These are phyloP conservation scores for Ottelia alismoides DNA, from an alignment of 106 monocot species.

Conservation along the genomic window DNA sequence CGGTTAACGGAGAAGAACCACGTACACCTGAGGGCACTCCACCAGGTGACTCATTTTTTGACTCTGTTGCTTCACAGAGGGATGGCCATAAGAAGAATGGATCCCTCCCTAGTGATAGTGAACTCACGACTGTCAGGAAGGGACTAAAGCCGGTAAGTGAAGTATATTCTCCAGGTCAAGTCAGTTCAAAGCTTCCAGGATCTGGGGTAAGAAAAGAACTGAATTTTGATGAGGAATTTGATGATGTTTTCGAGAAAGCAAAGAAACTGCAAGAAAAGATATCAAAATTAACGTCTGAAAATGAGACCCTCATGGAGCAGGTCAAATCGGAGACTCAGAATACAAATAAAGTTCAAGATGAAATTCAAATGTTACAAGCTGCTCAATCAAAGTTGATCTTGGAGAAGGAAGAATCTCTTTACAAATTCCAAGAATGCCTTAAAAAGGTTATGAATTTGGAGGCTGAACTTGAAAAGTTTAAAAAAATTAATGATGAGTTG, in stretches of 20 bases:
- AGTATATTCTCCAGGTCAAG: constrained; percentile 12
- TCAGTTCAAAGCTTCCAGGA: not conserved
- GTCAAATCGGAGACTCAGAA: constrained; percentile 13
- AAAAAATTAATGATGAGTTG: constrained; percentile 48
- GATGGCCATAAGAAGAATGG: constrained; percentile 25
- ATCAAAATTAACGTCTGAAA: constrained; percentile 31
- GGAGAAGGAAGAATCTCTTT: constrained; percentile 48
- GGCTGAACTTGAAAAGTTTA: constrained; percentile 42
- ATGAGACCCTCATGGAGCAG: constrained; percentile 30
- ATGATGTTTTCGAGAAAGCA: not conserved
- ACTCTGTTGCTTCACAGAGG: constrained; percentile 13
- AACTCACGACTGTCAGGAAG: constrained; percentile 6
- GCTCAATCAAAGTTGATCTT: constrained; percentile 26
- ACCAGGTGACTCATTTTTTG: constrained; percentile 11
- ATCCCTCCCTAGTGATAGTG: constrained; percentile 9
- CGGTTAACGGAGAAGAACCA: constrained; percentile 26
- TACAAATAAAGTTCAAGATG: constrained; percentile 11
- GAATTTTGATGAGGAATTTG: constrained; percentile 13
- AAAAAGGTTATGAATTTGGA: constrained; percentile 41
- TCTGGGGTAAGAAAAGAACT: constrained; percentile 17
- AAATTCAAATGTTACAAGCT: constrained; percentile 29
- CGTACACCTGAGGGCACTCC: constrained; percentile 35
- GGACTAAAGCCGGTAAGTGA: constrained; percentile 32
- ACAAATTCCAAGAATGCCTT: constrained; percentile 29
- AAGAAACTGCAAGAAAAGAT: constrained; percentile 20